phyloP scores from a whole-genome alignment of 768 basidiomycete species.

The Plicaturopsis crispa region DNA sequence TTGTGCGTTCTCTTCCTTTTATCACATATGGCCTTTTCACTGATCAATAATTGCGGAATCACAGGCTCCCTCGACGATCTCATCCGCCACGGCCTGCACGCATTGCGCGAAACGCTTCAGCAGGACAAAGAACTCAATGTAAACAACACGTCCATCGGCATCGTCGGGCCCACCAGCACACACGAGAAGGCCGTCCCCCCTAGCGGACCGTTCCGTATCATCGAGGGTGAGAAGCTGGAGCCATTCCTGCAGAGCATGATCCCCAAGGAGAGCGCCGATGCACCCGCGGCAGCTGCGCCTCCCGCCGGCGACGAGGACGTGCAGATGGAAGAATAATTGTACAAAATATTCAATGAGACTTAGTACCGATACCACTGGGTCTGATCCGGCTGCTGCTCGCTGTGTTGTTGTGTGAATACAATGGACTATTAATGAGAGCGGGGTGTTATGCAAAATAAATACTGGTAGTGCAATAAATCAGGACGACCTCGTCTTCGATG shows the following conservation, averaged over 20 bases:
- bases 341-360: too few relatives aligned
- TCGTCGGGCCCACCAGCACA: constrained; percentile 68
- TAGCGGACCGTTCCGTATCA: constrained; percentile 70
- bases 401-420: neutral
- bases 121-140: constrained; percentile 95
- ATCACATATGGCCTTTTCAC: neutral
- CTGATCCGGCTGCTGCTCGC: neutral
- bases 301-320: constrained; percentile 64
- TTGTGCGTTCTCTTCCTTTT: constrained; percentile 42
- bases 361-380: neutral
- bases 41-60: neutral
- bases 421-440: constrained; percentile 14
- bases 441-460: constrained; percentile 13
- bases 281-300: constrained; percentile 29
- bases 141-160: constrained; percentile 92
- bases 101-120: constrained; percentile 92
- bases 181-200: constrained; percentile 47
- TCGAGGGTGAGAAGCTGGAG: constrained; percentile 76
- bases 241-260: constrained; percentile 75
- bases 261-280: constrained; percentile 48
- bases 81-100: constrained; percentile 88
- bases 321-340: constrained; percentile 67
- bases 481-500: too few relatives aligned
- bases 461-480: too few relatives aligned
- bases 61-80: constrained; percentile 81